Evolutionary conservation across 352 stramenopile species (phyloP), one percentile per base, ranked within the genome.

Genomic region (Phytophthora ramorum): DNA sequence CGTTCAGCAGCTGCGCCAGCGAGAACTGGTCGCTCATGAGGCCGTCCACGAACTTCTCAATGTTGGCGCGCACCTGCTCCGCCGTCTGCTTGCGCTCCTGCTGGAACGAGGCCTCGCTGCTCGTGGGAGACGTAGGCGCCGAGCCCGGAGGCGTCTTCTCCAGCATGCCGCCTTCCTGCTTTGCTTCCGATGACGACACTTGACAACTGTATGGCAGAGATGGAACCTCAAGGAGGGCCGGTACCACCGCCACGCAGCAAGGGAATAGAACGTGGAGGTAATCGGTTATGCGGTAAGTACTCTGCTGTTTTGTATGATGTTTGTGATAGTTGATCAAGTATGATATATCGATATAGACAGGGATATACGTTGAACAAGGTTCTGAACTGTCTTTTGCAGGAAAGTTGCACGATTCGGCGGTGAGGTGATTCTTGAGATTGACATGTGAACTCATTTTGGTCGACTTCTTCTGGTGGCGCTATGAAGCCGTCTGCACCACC

Each of bases 41-140:
- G n/a, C 79, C 86, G 59, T 95, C 86, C 48, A 95, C 86, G 58
- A 95, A 95, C 41, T 78, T 80, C 76, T 95, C 86, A 46, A 95
- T 92, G 65, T 87, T 92, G 46, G 69, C 66, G 44, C 86, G 86
- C 59, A 89, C 65, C 41, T 73, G 55, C 55, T 92, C 84, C 13
- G 78, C 75, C 22, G 81, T 69, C 45, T 78, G 71, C 67, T 87
- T 85, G 63, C 69, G 76, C 16, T 77, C 75, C 70, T 79, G 70
- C 48, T 78, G 69, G 55, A 73, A 75, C 24, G 63, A 63, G 26
- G 60, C 56, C 43, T 79, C 71, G 48, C 60, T 71, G 64, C 40
- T 40, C 24, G 58, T 67, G 24, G 51, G 69, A 32, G 58, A 70
- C 51, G 63, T 13, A 8, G 63, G 73, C 30, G 40, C 63, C 24